phyloP scores from a whole-genome alignment of 495 filamentous ascomycete species.

The Mycothermus thermophilus region DNA sequence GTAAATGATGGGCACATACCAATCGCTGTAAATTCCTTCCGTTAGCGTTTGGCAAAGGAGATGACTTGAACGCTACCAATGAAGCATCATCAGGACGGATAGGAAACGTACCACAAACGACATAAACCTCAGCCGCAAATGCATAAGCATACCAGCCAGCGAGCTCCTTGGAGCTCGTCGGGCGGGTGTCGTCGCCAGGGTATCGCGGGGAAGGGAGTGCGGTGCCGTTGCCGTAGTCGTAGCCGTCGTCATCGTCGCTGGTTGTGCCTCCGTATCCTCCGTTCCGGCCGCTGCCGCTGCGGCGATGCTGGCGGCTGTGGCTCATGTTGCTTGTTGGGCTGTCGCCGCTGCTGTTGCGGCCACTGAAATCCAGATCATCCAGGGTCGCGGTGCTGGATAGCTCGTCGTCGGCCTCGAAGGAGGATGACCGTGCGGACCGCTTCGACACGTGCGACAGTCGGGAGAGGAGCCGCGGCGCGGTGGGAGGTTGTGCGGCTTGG shows the following conservation, averaged over 20 bases:
- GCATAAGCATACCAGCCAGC: slow-evolving; percentile 92
- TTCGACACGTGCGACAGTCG: slow-evolving; percentile 32
- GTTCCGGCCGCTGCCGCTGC: slow-evolving; percentile 5
- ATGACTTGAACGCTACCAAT: background rate
- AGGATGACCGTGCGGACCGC: slow-evolving; percentile 32
- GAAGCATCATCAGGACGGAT: too few species aligned
- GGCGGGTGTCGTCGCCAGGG: slow-evolving; percentile 71
- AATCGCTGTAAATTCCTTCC: slow-evolving; percentile 11
- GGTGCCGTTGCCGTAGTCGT: too few species aligned
- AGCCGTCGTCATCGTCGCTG: too few species aligned
- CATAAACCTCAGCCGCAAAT: slow-evolving; percentile 95
- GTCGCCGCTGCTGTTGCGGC: too few species aligned
- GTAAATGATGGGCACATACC: too few species aligned
- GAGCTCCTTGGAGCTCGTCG: slow-evolving; percentile 77
- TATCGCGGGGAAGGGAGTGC: slow-evolving; percentile 33
- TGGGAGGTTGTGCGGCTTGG: slow-evolving; percentile 21
- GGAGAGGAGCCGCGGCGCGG: slow-evolving; percentile 29
- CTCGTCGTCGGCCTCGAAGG: slow-evolving; percentile 52
- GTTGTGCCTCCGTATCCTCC: too few species aligned
- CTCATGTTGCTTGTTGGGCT: slow-evolving; percentile 21
- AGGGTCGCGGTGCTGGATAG: slow-evolving; percentile 23
- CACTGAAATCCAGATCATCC: too few species aligned
- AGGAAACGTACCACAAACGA: slow-evolving; percentile 91
- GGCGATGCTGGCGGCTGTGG: slow-evolving; percentile 7
- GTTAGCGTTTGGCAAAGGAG: slow-evolving; percentile 1